Percentiles rank a stretch among this genome's conserved stretches.
These are phyloP conservation scores for Annulohypoxylon nitens DNA, from an alignment of 495 filamentous ascomycete species.

Conservation along the genomic window DNA sequence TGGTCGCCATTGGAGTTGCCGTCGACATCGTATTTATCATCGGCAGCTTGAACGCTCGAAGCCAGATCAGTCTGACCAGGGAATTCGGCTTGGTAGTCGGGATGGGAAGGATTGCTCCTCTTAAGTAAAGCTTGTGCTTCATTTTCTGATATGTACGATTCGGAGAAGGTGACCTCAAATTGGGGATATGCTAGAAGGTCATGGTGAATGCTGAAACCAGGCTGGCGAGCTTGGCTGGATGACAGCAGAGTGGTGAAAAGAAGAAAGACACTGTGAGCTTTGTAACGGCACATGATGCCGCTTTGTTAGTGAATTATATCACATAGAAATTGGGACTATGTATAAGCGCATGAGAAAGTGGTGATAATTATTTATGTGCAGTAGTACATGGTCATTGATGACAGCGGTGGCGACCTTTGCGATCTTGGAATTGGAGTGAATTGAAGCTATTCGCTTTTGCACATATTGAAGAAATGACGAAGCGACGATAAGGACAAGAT, in stretches of 20 bases:
- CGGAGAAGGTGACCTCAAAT: slow-evolving; percentile 85
- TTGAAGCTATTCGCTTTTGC: slow-evolving; percentile 1
- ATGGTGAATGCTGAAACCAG: slow-evolving; percentile 77
- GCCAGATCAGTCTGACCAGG: slow-evolving; percentile 55
- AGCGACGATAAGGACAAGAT: slow-evolving; percentile 15
- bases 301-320: slow-evolving; percentile 48
- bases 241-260: slow-evolving; percentile 54
- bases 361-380: slow-evolving; percentile 1
- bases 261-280: slow-evolving; percentile 46
- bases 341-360: background rate
- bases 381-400: background rate
- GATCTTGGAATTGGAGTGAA: background rate
- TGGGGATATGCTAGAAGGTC: slow-evolving; percentile 94
- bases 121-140: slow-evolving; percentile 74
- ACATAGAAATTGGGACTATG: slow-evolving; percentile 42
- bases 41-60: slow-evolving; percentile 49
- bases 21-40: slow-evolving; percentile 40
- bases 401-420: background rate
- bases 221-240: slow-evolving; percentile 59
- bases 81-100: slow-evolving; percentile 50
- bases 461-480: background rate
- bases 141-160: slow-evolving; percentile 76
- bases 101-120: slow-evolving; percentile 43
- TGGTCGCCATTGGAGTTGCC: slow-evolving; percentile 31
- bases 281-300: slow-evolving; percentile 65